Conservation (phyloP, 768 basidiomycete genomes). For the Termitomyces bulborhizus region DNA sequence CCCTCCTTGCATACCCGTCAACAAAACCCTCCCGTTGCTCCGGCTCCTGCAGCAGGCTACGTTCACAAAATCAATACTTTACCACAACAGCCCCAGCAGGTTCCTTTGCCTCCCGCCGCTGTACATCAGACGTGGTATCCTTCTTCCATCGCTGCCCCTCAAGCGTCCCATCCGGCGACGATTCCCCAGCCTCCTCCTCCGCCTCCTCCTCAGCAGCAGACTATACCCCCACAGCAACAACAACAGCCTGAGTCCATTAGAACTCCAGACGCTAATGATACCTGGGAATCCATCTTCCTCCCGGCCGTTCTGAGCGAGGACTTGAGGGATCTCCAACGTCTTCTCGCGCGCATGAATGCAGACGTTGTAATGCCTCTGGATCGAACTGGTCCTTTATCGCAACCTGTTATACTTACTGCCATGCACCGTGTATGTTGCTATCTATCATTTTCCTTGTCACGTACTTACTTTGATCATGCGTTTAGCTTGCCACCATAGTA, state of each 20-base stretch:
- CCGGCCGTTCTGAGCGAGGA: slow-evolving; percentile 75
- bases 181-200: slow-evolving; percentile 48
- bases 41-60: slow-evolving; percentile 32
- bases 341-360: slow-evolving; percentile 68
- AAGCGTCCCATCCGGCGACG: slow-evolving; percentile 74
- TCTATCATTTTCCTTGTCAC: background rate
- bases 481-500: slow-evolving; percentile 65
- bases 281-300: slow-evolving; percentile 80
- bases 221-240: slow-evolving; percentile 28
- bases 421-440: slow-evolving; percentile 64
- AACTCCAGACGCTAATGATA: slow-evolving; percentile 9
- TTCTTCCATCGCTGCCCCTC: slow-evolving; percentile 67
- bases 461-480: slow-evolving; percentile 3
- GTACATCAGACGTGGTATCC: slow-evolving; percentile 57
- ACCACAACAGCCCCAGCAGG: slow-evolving; percentile 28
- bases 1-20: slow-evolving; percentile 36
- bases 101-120: slow-evolving; percentile 23
- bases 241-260: slow-evolving; percentile 8
- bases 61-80: slow-evolving; percentile 28
- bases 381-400: slow-evolving; percentile 64
- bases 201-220: slow-evolving; percentile 39
- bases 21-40: slow-evolving; percentile 32
- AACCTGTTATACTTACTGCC: slow-evolving; percentile 78
- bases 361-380: slow-evolving; percentile 77
- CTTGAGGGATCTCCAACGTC: slow-evolving; percentile 62